phyloP scores from a whole-genome alignment of 2,329 filamentous ascomycete species.

The Colletotrichum melonis region DNA sequence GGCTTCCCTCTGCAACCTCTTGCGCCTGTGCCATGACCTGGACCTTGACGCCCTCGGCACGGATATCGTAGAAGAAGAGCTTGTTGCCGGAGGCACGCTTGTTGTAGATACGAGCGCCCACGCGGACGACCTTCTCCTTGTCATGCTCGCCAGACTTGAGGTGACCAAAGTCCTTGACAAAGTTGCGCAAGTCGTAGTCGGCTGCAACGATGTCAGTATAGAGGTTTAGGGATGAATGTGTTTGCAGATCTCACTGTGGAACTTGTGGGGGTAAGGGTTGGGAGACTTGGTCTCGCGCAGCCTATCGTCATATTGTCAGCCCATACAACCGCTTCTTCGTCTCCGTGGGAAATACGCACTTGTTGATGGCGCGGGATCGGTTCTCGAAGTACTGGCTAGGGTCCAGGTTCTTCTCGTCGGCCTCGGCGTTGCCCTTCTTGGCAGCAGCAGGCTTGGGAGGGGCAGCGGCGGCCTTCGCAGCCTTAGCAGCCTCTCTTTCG shows the following conservation, averaged over 20 bases:
- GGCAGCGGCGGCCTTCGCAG: constrained; percentile 80
- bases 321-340: constrained; percentile 63
- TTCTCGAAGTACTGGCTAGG: constrained; percentile 91
- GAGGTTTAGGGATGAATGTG: neutral
- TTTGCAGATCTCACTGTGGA: constrained; percentile 38
- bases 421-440: constrained; percentile 82
- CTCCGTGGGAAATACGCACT: constrained; percentile 43
- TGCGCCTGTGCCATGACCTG: constrained; percentile 95
- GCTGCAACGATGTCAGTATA: constrained; percentile 66
- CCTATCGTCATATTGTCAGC: constrained; percentile 44
- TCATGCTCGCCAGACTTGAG: constrained; percentile 90
- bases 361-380: constrained; percentile 83
- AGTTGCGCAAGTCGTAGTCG: constrained; percentile 84
- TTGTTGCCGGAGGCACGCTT: constrained; percentile 86
- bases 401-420: constrained; percentile 65
- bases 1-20: constrained; percentile 73
- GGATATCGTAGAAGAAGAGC: constrained; percentile 91
- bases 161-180: constrained; percentile 79
- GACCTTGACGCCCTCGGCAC: constrained; percentile 72
- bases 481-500: constrained; percentile 88
- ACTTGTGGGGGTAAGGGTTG: constrained; percentile 90
- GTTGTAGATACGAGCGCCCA: constrained; percentile 91
- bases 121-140: constrained; percentile 78
- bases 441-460: constrained; percentile 69
- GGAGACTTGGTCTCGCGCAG: constrained; percentile 78